Evolutionary conservation across 176 grass and related monocot genomes (phyloP).

Genomic region (Cenchrus fungigraminus): DNA sequence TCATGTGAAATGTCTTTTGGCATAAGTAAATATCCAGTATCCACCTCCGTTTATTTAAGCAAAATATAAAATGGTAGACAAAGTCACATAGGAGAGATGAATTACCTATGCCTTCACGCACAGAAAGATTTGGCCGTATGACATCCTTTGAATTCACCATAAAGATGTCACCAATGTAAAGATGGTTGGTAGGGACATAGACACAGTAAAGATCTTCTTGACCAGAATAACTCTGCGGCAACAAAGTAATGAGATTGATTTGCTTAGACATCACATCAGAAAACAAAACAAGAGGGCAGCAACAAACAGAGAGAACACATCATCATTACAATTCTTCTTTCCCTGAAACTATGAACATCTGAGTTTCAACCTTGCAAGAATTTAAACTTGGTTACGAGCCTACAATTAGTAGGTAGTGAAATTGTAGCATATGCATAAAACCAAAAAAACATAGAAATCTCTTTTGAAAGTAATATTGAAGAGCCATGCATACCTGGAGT

Average conservation of each 20-base stretch:
- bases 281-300: not conserved
- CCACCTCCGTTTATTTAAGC: not conserved
- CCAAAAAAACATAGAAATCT: not conserved
- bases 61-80: constrained; percentile 5
- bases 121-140: constrained; percentile 94
- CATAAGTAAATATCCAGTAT: not conserved
- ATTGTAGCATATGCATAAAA: not conserved
- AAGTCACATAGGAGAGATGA: not conserved
- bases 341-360: not conserved
- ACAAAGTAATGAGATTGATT: not conserved
- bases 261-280: constrained; percentile 21
- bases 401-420: constrained; percentile 15
- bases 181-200: constrained; percentile 97
- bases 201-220: constrained; percentile 94
- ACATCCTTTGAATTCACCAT: constrained; percentile 95
- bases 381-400: not conserved
- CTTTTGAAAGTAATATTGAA: not conserved
- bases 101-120: constrained; percentile 94
- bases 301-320: not conserved
- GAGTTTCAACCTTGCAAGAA: constrained; percentile 2
- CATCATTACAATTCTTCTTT: not conserved
- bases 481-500: constrained; percentile 68
- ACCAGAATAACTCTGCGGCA: constrained; percentile 80
- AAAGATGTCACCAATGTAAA: constrained; percentile 97
- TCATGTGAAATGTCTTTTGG: not conserved